A percentile compares a stretch with the other conserved stretches of the same genome.
Evolutionary conservation across 2,329 filamentous ascomycete genomes (phyloP).

Genomic region (Botrytis paeoniae): DNA sequence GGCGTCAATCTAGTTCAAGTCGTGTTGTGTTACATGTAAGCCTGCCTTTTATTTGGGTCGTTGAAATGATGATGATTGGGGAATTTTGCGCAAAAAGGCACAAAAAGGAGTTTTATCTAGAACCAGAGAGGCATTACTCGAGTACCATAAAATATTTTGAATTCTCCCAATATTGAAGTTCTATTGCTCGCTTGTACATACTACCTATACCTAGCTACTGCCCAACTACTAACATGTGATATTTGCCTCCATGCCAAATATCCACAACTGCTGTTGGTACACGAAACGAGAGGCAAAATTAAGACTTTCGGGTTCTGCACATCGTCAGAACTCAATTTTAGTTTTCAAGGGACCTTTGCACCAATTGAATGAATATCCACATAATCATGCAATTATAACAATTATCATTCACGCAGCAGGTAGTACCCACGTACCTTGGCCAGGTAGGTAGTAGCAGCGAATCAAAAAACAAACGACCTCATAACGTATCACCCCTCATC

Average conservation of each 20-base stretch:
- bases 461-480: neutral
- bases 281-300: neutral
- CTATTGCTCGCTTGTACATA: neutral
- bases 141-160: conserved; percentile 28
- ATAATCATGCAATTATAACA: neutral
- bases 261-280: neutral
- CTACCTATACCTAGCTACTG: neutral
- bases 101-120: conserved; percentile 35
- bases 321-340: conserved; percentile 1
- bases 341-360: neutral
- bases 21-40: conserved; percentile 13
- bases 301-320: neutral
- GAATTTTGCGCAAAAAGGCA: conserved; percentile 29
- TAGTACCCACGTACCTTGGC: neutral
- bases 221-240: neutral
- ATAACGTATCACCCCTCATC: neutral
- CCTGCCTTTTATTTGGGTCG: conserved; percentile 14
- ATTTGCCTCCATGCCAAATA: neutral
- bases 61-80: conserved; percentile 22
- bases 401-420: neutral
- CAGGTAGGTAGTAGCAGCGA: neutral
- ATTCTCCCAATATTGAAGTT: conserved; percentile 19
- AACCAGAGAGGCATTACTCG: conserved; percentile 28
- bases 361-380: neutral
- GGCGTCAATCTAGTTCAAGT: conserved; percentile 24